Conservation (phyloP, 202 grass and related monocot genomes). For the Schoenoplectus triqueter region DNA sequence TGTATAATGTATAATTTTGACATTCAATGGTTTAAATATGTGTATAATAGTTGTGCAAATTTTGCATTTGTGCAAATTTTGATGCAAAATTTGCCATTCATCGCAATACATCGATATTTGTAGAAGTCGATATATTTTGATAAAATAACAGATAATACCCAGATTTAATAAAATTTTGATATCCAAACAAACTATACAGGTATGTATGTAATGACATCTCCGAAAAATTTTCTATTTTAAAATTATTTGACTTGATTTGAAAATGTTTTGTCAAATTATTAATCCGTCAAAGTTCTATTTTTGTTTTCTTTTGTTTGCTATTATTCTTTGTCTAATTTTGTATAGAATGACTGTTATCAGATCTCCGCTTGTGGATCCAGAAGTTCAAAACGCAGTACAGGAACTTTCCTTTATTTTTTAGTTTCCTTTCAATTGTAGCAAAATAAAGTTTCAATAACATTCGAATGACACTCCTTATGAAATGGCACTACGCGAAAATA, state of each 20-base stretch:
- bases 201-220: no score
- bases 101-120: no score
- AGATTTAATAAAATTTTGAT: no score
- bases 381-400: not conserved
- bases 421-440: slow-evolving; percentile 29
- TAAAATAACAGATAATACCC: no score
- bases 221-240: not conserved
- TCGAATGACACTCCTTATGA: no score
- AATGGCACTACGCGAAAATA: no score
- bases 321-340: not conserved
- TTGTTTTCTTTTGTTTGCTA: not conserved
- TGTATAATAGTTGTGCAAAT: no score
- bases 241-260: not conserved
- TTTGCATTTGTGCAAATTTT: no score
- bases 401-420: slow-evolving; percentile 30
- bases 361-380: not conserved
- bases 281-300: not conserved
- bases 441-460: no score
- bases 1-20: not conserved
- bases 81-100: no score
- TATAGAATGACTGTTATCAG: not conserved
- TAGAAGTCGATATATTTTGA: no score
- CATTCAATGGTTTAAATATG: not conserved
- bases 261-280: not conserved
- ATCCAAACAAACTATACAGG: no score